Evolutionary conservation across 495 filamentous ascomycete genomes (phyloP).

Genomic region (Penicillium egyptiacum): DNA sequence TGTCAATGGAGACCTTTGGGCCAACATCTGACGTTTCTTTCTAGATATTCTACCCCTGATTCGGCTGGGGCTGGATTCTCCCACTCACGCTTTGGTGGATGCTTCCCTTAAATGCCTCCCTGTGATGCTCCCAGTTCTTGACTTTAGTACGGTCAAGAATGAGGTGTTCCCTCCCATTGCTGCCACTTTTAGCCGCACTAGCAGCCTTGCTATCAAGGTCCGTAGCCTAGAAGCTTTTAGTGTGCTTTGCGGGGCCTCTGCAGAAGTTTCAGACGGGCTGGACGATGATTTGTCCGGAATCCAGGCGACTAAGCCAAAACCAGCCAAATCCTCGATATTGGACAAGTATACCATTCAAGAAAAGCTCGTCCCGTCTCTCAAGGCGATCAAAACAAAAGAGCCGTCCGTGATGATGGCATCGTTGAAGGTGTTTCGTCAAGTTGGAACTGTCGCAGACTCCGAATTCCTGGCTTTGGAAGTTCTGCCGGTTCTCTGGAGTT

Average conservation of each 20-base stretch:
- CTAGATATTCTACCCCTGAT: constrained; percentile 84
- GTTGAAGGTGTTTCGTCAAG: constrained; percentile 75
- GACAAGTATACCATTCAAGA: constrained; percentile 98
- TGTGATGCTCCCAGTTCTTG: constrained; percentile 73
- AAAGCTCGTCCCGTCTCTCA: constrained; percentile 87
- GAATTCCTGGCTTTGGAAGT: constrained; percentile 95
- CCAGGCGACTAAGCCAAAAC: constrained; percentile 49
- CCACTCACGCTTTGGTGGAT: constrained; percentile 86
- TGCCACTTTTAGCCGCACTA: constrained; percentile 85
- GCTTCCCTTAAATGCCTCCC: constrained; percentile 73
- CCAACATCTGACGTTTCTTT: constrained; percentile 10
- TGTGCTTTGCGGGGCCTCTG: constrained; percentile 76
- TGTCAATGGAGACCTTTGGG: not conserved
- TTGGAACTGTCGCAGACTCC: constrained; percentile 77
- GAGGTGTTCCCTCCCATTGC: constrained; percentile 92
- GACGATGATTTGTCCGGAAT: constrained; percentile 74
- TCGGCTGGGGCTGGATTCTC: constrained; percentile 75
- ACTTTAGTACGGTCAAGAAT: constrained; percentile 94
- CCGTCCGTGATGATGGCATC: constrained; percentile 97
- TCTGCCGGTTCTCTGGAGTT: constrained; percentile 84
- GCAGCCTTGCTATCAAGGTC: constrained; percentile 90
- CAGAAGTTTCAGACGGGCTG: constrained; percentile 37
- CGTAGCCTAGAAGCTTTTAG: constrained; percentile 85
- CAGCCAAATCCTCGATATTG: constrained; percentile 68
- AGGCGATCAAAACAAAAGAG: constrained; percentile 95